Evolutionary conservation across 768 basidiomycete genomes (phyloP), one percentile per base, ranked within the genome.

Genomic region (Agrocybe praecox): DNA sequence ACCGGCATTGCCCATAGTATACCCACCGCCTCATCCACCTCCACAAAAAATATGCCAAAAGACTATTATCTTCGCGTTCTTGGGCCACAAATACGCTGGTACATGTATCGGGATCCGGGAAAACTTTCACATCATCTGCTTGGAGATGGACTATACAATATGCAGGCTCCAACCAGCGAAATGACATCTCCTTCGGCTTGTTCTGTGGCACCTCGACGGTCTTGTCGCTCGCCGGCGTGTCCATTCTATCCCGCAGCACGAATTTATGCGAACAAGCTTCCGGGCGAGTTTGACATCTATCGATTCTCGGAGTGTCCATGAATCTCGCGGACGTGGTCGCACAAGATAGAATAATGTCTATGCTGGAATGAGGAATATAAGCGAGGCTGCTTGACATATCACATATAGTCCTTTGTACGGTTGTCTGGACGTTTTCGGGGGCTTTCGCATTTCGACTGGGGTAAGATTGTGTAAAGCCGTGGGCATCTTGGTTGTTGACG

Each of bases 1-100:
- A 19, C 57, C 47, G 29, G 54, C 67, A 40, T 67, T 69, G 6
- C 67, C 67, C 67, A 66, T 67, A 58, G 65, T 69, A 58, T 69
- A 67, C 21, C 67, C 67, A 44, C 66, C 67, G 21, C 67, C 67
- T 26, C 49, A 49, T 15, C 49, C 49, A 34, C 26, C 49, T 8
- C 47, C 29, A 50, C 66, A 64, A 15, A 68, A 57, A 52, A 64
- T 67, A 21, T 67, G 49, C 29, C 65, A 68, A 62, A n/a, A 66
- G 46, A 33, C 58, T 57, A 18, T 60, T 49, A 21, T 52, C 51
- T 43, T 24, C 40, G 23, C 51, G 24, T 33, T 54, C 51, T 65
- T 66, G 6, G 65, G 65, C 65, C 65, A 68, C n/a, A 66, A 44
- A 43, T 68, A 68, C 11, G 64, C 67, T 19, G 67, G 64, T 18